Evolutionary conservation across 2,329 filamentous ascomycete genomes (phyloP).

Genomic region (Talaromyces sp.): DNA sequence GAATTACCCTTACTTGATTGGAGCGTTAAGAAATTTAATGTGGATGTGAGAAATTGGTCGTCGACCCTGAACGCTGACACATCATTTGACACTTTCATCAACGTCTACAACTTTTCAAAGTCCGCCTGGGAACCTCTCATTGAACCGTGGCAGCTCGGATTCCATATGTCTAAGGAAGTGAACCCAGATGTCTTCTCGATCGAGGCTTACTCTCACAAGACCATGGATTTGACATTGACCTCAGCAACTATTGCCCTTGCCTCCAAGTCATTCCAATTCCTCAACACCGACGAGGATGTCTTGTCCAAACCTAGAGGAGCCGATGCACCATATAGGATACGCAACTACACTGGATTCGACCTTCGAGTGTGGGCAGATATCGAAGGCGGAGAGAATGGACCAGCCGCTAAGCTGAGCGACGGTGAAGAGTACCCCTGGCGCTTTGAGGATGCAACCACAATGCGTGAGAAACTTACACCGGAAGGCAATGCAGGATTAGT

Average conservation of each 20-base stretch:
- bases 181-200: slow-evolving; percentile 72
- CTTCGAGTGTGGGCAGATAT: slow-evolving; percentile 77
- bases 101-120: slow-evolving; percentile 98
- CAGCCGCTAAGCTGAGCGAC: slow-evolving; percentile 73
- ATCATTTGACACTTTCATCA: slow-evolving; percentile 87
- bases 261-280: slow-evolving; percentile 87
- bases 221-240: slow-evolving; percentile 85
- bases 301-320: slow-evolving; percentile 86
- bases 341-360: slow-evolving; percentile 93
- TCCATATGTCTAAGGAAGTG: slow-evolving; percentile 76
- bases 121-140: slow-evolving; percentile 96
- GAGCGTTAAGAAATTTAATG: slow-evolving; percentile 82
- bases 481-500: slow-evolving; percentile 77
- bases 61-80: slow-evolving; percentile 79
- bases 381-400: slow-evolving; percentile 59
- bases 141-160: slow-evolving; percentile 92
- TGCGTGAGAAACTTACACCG: slow-evolving; percentile 84
- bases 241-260: slow-evolving; percentile 88
- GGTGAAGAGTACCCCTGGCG: slow-evolving; percentile 92
- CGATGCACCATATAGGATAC: slow-evolving; percentile 87
- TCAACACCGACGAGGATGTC: slow-evolving; percentile 83
- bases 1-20: slow-evolving; percentile 92
- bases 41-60: slow-evolving; percentile 87
- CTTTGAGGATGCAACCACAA: slow-evolving; percentile 94
- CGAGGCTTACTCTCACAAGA: slow-evolving; percentile 82